Percentiles rank a stretch among this genome's conserved stretches.
These are phyloP conservation scores for Prosopis cineraria DNA, from an alignment of 306 rosid genomes.

Conservation along the genomic window DNA sequence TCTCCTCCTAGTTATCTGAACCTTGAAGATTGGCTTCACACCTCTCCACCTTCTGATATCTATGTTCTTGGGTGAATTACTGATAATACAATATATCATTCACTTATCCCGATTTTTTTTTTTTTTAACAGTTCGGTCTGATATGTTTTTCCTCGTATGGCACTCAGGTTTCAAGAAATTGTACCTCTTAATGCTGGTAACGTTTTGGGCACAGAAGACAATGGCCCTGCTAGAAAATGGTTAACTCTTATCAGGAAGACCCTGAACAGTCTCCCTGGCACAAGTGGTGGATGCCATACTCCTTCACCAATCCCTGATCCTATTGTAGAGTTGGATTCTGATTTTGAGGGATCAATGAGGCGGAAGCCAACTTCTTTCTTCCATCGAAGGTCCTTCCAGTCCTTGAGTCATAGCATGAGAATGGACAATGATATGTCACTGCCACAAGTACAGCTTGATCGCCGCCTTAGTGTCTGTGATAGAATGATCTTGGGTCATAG, in stretches of 20 bases:
- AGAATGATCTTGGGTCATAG: conserved; percentile 73
- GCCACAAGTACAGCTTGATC: conserved; percentile 74
- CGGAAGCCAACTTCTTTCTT: conserved; percentile 82
- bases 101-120: conserved; percentile 4
- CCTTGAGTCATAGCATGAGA: conserved; percentile 96
- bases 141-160: conserved; percentile 25
- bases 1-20: conserved; percentile 83
- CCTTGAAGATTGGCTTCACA: conserved; percentile 98
- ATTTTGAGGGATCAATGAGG: conserved; percentile 87
- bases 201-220: conserved; percentile 98
- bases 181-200: conserved; percentile 99
- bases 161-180: conserved; percentile 92
- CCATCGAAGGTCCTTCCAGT: conserved; percentile 90
- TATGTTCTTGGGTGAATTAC: conserved; percentile 88
- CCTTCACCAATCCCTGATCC: conserved; percentile 94
- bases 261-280: conserved; percentile 86
- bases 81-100: conserved; percentile 20
- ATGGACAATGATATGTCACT: conserved; percentile 77
- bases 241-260: conserved; percentile 85
- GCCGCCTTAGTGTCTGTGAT: conserved; percentile 83
- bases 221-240: conserved; percentile 98
- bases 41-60: conserved; percentile 91
- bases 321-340: conserved; percentile 78
- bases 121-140: conserved; percentile 21
- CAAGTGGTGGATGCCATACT: conserved; percentile 69